Evolutionary conservation across 2,329 filamentous ascomycete genomes (phyloP).

Genomic region (Fusarium haematococcum): DNA sequence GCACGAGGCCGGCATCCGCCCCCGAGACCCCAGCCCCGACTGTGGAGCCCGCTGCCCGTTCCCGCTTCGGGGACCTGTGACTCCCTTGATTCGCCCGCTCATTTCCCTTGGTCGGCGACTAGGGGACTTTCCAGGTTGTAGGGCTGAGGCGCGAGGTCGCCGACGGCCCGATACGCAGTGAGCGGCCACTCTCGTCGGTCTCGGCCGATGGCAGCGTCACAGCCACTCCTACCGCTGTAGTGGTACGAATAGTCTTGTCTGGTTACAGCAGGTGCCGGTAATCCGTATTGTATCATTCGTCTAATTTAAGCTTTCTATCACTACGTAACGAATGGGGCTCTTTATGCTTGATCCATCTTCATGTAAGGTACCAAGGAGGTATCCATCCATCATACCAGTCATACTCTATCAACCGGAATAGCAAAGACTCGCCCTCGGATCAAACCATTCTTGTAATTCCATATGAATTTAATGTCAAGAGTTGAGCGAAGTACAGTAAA

Average conservation of each 20-base stretch:
- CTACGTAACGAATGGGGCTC: not conserved
- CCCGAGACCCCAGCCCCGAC: not conserved
- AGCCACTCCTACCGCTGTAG: not conserved
- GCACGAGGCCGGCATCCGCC: not conserved
- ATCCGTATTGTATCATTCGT: not conserved
- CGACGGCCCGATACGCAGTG: constrained; percentile 14
- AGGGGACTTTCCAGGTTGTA: not conserved
- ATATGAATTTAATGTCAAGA: not conserved
- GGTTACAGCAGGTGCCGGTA: not conserved
- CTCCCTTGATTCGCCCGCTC: not conserved
- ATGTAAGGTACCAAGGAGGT: not conserved
- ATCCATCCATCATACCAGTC: not conserved
- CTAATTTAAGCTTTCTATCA: not conserved
- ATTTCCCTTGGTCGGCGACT: constrained; percentile 2
- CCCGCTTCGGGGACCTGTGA: constrained; percentile 1
- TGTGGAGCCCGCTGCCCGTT: not conserved
- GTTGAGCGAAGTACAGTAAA: not conserved
- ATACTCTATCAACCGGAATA: not conserved
- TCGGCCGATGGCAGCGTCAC: not conserved
- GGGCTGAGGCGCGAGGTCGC: constrained; percentile 12
- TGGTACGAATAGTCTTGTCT: not conserved
- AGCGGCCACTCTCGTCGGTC: not conserved
- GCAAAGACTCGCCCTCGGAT: not conserved
- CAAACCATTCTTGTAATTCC: not conserved
- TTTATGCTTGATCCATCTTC: not conserved